phyloP scores from a whole-genome alignment of 768 basidiomycete genomes.

The Crucibulum laeve region DNA sequence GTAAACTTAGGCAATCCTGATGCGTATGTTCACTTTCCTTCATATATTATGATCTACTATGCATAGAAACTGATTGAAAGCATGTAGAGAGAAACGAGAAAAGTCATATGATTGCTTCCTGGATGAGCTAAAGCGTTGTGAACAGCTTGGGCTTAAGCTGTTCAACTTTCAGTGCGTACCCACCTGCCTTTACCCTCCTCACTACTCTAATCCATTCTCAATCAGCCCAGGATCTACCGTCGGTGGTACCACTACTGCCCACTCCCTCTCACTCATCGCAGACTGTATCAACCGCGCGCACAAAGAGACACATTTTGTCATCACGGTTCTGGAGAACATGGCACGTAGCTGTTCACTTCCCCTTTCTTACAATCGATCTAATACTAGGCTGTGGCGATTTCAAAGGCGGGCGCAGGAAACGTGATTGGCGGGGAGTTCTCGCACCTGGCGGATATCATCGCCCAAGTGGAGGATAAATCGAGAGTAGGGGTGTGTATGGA shows the following conservation, averaged over 20 bases:
- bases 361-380: background rate
- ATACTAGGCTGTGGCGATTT: background rate
- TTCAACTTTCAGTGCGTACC: conserved; percentile 83
- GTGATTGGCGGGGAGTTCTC: conserved; percentile 70
- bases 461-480: conserved; percentile 63
- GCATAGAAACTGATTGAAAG: too few relatives aligned
- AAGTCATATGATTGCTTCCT: conserved; percentile 78
- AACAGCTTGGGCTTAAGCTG: conserved; percentile 63
- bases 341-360: conserved; percentile 24
- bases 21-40: too few relatives aligned
- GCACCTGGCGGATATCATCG: conserved; percentile 67
- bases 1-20: conserved; percentile 86
- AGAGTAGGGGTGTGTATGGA: conserved; percentile 83
- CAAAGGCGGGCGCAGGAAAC: conserved; percentile 75
- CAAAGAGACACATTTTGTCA: conserved; percentile 47
- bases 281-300: conserved; percentile 75
- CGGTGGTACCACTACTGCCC: conserved; percentile 55
- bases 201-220: background rate
- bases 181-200: background rate
- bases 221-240: conserved; percentile 78
- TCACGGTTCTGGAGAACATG: conserved; percentile 83
- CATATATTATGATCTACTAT: too few relatives aligned
- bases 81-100: conserved; percentile 52
- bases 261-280: conserved; percentile 63
- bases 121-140: conserved; percentile 78